A percentile compares a stretch with the other conserved stretches of the same genome.
Evolutionary conservation across 306 rosid species (phyloP).

Genomic region (Quercus wislizeni): DNA sequence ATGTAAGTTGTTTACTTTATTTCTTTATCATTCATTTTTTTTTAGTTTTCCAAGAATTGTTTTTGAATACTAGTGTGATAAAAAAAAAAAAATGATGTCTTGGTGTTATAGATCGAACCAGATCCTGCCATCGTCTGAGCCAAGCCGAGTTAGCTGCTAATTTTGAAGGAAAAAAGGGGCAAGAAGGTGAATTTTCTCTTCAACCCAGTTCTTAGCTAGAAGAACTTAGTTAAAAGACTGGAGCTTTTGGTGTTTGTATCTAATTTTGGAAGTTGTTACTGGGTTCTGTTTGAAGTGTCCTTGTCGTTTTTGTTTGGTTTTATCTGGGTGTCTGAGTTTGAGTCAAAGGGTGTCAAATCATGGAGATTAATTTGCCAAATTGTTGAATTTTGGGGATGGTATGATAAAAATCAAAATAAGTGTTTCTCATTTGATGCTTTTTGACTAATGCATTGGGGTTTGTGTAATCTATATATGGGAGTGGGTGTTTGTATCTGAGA

Average conservation of each 20-base stretch:
- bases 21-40: background rate
- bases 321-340: slow-evolving; percentile 11
- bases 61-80: background rate
- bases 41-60: background rate
- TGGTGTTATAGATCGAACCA: slow-evolving; percentile 38
- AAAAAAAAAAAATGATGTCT: background rate
- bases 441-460: slow-evolving; percentile 27
- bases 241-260: background rate
- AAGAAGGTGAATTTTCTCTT: slow-evolving; percentile 1
- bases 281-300: background rate
- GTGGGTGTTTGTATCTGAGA: slow-evolving; percentile 22
- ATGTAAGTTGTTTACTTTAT: background rate
- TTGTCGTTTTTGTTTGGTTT: background rate
- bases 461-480: slow-evolving; percentile 26
- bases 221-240: slow-evolving; percentile 13
- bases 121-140: slow-evolving; percentile 24
- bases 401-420: slow-evolving; percentile 8
- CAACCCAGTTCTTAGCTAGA: background rate
- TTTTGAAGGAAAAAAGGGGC: background rate
- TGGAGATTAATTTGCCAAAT: background rate
- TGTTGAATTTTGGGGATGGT: slow-evolving; percentile 13
- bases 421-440: slow-evolving; percentile 22
- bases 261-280: slow-evolving; percentile 11
- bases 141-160: slow-evolving; percentile 1
- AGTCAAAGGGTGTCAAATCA: slow-evolving; percentile 11